These are phyloP conservation scores for Sporothrix mexicana DNA, from an alignment of 2,329 filamentous ascomycete species.

Conservation along the genomic window DNA sequence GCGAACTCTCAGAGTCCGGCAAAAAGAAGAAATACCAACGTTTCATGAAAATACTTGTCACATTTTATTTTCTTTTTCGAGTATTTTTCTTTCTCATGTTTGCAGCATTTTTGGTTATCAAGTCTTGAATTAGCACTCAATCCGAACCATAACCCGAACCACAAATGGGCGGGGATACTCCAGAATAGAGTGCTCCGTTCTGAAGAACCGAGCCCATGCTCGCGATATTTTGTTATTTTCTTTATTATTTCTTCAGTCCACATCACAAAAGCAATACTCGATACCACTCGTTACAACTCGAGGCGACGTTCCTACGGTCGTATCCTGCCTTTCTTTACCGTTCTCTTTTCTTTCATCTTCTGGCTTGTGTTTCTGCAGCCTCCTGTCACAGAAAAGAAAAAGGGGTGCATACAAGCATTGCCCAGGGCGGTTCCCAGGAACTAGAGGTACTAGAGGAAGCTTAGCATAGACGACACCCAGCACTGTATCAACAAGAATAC, in stretches of 20 bases:
- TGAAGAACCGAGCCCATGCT: not conserved
- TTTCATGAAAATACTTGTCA: not conserved
- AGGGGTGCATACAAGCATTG: not conserved
- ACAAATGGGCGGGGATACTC: not conserved
- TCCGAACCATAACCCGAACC: not conserved
- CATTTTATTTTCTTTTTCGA: not conserved
- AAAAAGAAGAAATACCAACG: not conserved
- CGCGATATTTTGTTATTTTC: not conserved
- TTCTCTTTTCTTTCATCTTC: not conserved
- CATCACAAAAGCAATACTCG: slow-evolving; percentile 20
- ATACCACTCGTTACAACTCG: not conserved
- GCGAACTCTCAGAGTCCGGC: not conserved
- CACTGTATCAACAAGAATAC: not conserved
- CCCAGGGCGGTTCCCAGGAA: too few relatives aligned
- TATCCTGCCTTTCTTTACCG: not conserved
- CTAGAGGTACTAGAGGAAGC: too few relatives aligned
- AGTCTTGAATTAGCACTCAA: not conserved
- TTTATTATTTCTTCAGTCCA: not conserved
- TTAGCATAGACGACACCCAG: not conserved
- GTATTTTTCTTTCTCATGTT: too few relatives aligned
- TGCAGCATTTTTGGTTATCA: not conserved
- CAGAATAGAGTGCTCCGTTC: not conserved
- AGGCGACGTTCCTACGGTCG: slow-evolving; percentile 9
- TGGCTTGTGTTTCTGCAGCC: not conserved
- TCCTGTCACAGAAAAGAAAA: not conserved